Percentiles rank a stretch among this genome's conserved stretches.
These are phyloP conservation scores for Citrus australasica DNA, from an alignment of 345 rosid genomes.

Conservation along the genomic window DNA sequence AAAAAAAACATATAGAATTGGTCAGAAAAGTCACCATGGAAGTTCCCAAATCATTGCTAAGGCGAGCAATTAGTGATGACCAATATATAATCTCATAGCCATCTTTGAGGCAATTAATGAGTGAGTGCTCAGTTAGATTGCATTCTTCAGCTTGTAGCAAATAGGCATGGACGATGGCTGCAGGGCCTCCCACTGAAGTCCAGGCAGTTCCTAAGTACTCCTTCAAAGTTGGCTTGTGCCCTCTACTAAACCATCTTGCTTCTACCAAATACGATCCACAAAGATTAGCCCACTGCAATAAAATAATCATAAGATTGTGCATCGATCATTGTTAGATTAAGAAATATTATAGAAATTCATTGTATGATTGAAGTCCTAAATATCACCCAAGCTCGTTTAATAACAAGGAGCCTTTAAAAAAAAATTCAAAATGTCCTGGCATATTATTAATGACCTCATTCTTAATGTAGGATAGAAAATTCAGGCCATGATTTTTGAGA, in stretches of 20 bases:
- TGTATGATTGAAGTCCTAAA: too few relatives aligned
- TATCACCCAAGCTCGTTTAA: too few relatives aligned
- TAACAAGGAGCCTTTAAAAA: too few relatives aligned
- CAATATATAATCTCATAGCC: not conserved
- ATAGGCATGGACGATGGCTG: not conserved
- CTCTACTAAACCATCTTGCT: not conserved
- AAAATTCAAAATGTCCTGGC: too few relatives aligned
- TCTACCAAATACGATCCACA: conserved; percentile 6
- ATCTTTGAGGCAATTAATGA: not conserved
- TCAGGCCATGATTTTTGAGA: not conserved
- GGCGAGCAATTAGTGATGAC: not conserved
- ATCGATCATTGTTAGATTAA: too few relatives aligned
- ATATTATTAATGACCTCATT: not conserved
- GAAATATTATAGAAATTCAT: too few relatives aligned
- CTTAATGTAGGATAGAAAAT: not conserved
- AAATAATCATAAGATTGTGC: not conserved
- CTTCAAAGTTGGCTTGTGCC: not conserved
- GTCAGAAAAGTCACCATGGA: not conserved
- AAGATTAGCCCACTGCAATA: conserved; percentile 7
- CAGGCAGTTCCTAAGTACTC: conserved; percentile 6
- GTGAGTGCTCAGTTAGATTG: not conserved
- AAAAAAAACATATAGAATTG: not conserved
- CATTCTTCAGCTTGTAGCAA: not conserved
- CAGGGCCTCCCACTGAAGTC: conserved; percentile 6
- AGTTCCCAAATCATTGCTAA: conserved; percentile 2